Conservation (phyloP, 371 early-diverging fungal species). For the Mucor irregularis region DNA sequence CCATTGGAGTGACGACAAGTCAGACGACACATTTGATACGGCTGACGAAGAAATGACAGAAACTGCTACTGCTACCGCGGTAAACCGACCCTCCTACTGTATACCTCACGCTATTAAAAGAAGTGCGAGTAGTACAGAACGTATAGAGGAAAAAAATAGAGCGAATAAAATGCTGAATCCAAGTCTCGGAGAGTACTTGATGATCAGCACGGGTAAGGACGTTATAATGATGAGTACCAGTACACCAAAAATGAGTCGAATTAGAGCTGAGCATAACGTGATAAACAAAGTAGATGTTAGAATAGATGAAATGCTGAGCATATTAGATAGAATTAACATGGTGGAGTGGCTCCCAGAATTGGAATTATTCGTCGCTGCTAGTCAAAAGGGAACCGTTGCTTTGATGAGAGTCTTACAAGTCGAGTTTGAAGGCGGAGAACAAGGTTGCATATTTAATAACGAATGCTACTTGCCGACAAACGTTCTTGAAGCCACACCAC, state of each 20-base stretch:
- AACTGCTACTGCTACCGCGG: too few relatives aligned
- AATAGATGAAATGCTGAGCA: constrained; percentile 25
- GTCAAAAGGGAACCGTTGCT: constrained; percentile 50
- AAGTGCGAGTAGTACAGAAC: neutral
- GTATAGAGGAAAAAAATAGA: constrained; percentile 1
- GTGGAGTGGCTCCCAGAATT: constrained; percentile 50
- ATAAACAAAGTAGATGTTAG: constrained; percentile 43
- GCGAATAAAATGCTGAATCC: too few relatives aligned
- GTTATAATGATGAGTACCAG: constrained; percentile 24
- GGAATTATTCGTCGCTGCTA: constrained; percentile 38
- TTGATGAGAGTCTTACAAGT: constrained; percentile 39
- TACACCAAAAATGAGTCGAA: constrained; percentile 23
- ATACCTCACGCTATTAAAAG: constrained; percentile 4
- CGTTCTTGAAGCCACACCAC: constrained; percentile 31
- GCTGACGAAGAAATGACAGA: constrained; percentile 17
- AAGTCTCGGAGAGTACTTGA: constrained; percentile 26
- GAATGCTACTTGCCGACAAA: constrained; percentile 38
- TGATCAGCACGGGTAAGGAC: constrained; percentile 39
- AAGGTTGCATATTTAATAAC: constrained; percentile 39
- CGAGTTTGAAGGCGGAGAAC: constrained; percentile 29
- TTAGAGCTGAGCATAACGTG: constrained; percentile 28
- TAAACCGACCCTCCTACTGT: neutral
- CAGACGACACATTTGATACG: constrained; percentile 17
- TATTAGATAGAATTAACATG: constrained; percentile 42
- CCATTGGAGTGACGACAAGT: too few relatives aligned